phyloP scores from a whole-genome alignment of 2,329 filamentous ascomycete species.

The Sphaerostilbella broomeana region DNA sequence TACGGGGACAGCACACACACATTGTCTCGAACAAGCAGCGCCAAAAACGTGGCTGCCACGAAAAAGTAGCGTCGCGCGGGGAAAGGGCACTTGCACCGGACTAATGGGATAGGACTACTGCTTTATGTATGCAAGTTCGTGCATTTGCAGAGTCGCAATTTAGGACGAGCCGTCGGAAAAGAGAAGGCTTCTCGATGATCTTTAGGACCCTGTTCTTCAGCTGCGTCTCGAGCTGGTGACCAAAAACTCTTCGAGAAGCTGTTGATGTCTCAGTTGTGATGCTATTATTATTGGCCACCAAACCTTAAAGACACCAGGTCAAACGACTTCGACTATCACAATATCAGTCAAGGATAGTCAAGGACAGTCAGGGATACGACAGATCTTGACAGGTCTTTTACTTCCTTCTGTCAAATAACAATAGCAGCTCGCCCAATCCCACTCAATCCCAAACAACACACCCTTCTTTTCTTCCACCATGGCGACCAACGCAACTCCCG shows the following conservation, averaged over 20 bases:
- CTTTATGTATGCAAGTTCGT: too few relatives aligned
- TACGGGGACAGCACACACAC: too few relatives aligned
- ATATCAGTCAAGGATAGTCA: too few relatives aligned
- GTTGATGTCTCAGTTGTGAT: background rate
- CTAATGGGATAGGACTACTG: constrained; percentile 5
- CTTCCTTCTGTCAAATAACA: background rate
- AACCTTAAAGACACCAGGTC: too few relatives aligned
- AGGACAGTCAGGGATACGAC: background rate
- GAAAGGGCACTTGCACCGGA: background rate
- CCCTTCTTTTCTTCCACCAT: background rate
- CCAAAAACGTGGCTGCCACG: constrained; percentile 7
- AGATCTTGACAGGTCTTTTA: background rate
- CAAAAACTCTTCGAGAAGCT: background rate
- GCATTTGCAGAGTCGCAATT: constrained; percentile 1
- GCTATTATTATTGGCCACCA: too few relatives aligned
- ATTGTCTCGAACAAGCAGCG: too few relatives aligned
- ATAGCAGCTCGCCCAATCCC: background rate
- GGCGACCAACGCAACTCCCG: constrained; percentile 1
- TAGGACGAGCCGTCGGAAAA: constrained; percentile 8
- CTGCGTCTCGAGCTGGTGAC: background rate
- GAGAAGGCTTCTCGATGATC: background rate
- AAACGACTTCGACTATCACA: too few relatives aligned
- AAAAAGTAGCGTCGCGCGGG: background rate
- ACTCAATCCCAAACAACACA: background rate
- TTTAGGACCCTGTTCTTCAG: background rate